A percentile compares a stretch with the other conserved stretches of the same genome.
phyloP scores from a whole-genome alignment of 1,139 yeast species.

The Keqinozyma sinolaborantium region DNA sequence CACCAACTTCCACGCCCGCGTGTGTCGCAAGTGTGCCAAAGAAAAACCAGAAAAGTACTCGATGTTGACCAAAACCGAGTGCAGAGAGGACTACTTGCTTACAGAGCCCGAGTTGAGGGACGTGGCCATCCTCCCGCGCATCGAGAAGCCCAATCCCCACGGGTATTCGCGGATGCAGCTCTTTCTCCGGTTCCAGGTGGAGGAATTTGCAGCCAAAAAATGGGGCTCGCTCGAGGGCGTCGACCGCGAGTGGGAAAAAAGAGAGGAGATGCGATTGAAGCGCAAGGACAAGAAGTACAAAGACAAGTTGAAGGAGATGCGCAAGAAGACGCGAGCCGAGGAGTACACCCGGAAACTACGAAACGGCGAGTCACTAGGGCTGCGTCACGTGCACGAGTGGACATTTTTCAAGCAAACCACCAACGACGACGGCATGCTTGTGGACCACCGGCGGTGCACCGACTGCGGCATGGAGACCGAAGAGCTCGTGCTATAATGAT shows the following conservation, averaged over 20 bases:
- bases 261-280: conserved; percentile 69
- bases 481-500: conserved; percentile 39
- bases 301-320: conserved; percentile 74
- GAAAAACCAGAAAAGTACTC: conserved; percentile 84
- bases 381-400: conserved; percentile 77
- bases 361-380: conserved; percentile 49
- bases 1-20: conserved; percentile 66
- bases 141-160: conserved; percentile 94
- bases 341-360: conserved; percentile 72
- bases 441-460: conserved; percentile 61
- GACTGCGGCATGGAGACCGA: conserved; percentile 86
- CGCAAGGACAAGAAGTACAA: conserved; percentile 80
- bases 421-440: conserved; percentile 32
- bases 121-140: conserved; percentile 58
- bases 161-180: conserved; percentile 93
- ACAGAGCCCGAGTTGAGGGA: conserved; percentile 93
- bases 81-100: conserved; percentile 83
- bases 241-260: conserved; percentile 86
- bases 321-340: conserved; percentile 89
- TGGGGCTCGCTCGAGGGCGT: conserved; percentile 92
- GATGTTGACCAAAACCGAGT: conserved; percentile 89
- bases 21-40: conserved; percentile 75
- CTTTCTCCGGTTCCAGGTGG: conserved; percentile 84
- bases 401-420: conserved; percentile 10
- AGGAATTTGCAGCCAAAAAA: conserved; percentile 85